Base-by-base conservation (phyloP, 1,284 basidiomycete genomes). In the Rhodofomes roseus region DNA sequence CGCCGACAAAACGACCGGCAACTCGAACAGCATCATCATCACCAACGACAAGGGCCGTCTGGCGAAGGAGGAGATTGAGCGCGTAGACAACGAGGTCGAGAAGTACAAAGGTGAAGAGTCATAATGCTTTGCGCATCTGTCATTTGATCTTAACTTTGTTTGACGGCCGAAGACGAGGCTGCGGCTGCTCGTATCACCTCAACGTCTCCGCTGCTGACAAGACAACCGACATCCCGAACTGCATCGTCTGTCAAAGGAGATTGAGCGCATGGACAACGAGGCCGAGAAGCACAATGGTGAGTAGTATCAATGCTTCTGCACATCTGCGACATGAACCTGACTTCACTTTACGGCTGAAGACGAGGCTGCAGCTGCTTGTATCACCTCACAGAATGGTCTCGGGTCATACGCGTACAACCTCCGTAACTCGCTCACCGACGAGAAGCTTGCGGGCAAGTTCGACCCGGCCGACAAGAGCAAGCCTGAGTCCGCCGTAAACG, bases 371-470 rank as follows among this genome's bases (percentile, higher is more conserved):
- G 85, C 89, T 70, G 79, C 89, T 68, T 92, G 95, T 64, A 96
- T 97, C 75, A 72, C 82, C 53, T 76, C 95, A 68, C 96, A 97
- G 89, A 94, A 95, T 75, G 82, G 77, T 52, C 84, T 96, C 71
- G 95, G 96, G 79, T 95, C 93, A 2, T 98, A 97, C 79, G 77
- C 95, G 8, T 99, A 97, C 89, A 96, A 95, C 81, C 87, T 99
- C 62, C 92, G 95, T 69, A 95, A 96, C 83, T 91, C 93, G 14
- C 74, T 97, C 64, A 84, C 76, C 61, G 92, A 94, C 72, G 89
- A 92, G 73, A 93, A 96, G 78, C 83, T 94, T 61, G 85, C 85
- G 43, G 87, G 84, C 83, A 98, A 97, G 81, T 93, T 97, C 74
- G 89, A 93, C 6, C 74, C 89, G 36, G 87, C 80, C 48, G 96